These are phyloP conservation scores for Fraxinus anomala DNA, from an alignment of 257 asterid genomes.

Conservation along the genomic window DNA sequence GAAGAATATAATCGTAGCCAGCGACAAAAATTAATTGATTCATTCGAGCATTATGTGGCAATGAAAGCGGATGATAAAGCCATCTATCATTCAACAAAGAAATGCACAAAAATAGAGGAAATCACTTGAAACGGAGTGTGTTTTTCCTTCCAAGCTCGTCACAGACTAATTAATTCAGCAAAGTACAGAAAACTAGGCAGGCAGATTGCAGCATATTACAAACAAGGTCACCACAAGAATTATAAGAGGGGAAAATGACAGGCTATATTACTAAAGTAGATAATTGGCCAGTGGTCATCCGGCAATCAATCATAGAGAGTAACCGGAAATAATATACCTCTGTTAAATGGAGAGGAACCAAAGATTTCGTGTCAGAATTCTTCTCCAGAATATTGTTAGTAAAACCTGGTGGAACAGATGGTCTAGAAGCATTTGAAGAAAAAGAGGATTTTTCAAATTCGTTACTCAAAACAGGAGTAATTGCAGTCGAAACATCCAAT, in stretches of 20 bases:
- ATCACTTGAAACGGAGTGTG: background rate
- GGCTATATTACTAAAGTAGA: background rate
- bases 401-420: slow-evolving; percentile 93
- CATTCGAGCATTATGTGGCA: too few species aligned
- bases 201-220: too few species aligned
- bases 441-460: slow-evolving; percentile 62
- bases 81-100: too few species aligned
- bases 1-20: background rate
- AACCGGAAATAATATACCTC: slow-evolving; percentile 44
- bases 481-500: slow-evolving; percentile 39
- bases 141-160: too few species aligned
- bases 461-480: slow-evolving; percentile 29
- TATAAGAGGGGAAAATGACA: background rate
- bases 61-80: too few species aligned
- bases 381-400: slow-evolving; percentile 53
- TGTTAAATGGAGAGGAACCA: slow-evolving; percentile 41
- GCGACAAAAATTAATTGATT: background rate
- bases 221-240: too few species aligned
- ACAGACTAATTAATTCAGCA: too few species aligned
- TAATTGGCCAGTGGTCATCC: background rate
- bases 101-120: background rate
- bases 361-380: slow-evolving; percentile 56
- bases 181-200: too few species aligned
- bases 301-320: background rate
- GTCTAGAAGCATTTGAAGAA: slow-evolving; percentile 60